Evolutionary conservation across 192 early-diverging fungal genomes (phyloP).

Genomic region (Lunasporangiospora selenospora): DNA sequence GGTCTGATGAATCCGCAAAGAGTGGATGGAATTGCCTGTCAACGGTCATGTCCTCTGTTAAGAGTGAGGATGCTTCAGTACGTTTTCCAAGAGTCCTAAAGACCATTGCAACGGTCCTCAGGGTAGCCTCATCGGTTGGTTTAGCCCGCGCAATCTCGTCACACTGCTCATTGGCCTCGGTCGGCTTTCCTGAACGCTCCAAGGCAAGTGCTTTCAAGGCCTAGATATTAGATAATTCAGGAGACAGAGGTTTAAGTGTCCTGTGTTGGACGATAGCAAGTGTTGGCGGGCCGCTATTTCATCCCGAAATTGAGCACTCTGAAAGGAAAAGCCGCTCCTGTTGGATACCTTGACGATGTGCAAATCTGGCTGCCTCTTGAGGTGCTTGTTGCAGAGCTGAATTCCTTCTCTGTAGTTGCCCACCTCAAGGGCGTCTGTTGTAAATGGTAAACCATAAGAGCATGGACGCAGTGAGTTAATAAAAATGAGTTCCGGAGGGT

Average conservation of each 20-base stretch:
- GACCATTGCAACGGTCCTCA: slow-evolving; percentile 68
- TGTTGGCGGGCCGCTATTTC: background rate
- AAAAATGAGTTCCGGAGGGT: background rate
- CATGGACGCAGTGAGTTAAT: too few species aligned
- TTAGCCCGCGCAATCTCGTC: slow-evolving; percentile 65
- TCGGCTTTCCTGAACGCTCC: slow-evolving; percentile 63
- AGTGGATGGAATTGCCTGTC: too few species aligned
- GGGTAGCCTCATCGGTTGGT: slow-evolving; percentile 64
- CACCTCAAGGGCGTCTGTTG: slow-evolving; percentile 67
- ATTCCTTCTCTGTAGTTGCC: slow-evolving; percentile 71
- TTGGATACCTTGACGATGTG: slow-evolving; percentile 67
- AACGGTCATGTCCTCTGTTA: too few species aligned
- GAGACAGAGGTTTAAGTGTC: background rate
- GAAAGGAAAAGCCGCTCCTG: too few species aligned
- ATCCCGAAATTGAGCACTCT: background rate
- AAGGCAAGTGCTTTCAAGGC: slow-evolving; percentile 79
- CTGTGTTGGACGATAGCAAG: slow-evolving; percentile 1
- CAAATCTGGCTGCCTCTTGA: slow-evolving; percentile 75
- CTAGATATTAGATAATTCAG: slow-evolving; percentile 34
- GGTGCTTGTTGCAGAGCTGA: slow-evolving; percentile 64
- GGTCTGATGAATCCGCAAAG: too few species aligned
- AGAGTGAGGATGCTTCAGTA: slow-evolving; percentile 39
- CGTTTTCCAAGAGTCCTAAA: slow-evolving; percentile 60
- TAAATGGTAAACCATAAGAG: too few species aligned
- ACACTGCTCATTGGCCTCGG: slow-evolving; percentile 70